phyloP scores from a whole-genome alignment of 2,329 filamentous ascomycete genomes.

The Coniella vitis region DNA sequence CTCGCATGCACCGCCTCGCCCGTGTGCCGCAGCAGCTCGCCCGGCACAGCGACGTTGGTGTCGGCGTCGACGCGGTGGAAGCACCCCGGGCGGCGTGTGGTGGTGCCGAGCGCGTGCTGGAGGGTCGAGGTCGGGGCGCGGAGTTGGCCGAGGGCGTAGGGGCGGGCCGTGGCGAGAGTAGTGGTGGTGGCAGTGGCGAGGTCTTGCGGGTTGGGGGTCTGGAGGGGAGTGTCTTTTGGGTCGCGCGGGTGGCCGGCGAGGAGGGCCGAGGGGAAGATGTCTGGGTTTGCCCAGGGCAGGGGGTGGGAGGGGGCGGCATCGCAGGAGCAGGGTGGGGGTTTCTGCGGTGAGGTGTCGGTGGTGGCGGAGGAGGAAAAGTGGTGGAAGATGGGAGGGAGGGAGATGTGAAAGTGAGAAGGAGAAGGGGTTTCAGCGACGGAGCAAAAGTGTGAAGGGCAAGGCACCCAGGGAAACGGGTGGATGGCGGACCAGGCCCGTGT shows the following conservation, averaged over 20 bases:
- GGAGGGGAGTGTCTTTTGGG: neutral
- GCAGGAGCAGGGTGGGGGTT: slow-evolving; percentile 15
- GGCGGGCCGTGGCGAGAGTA: slow-evolving; percentile 19
- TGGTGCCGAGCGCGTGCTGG: slow-evolving; percentile 23
- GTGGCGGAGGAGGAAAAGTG: slow-evolving; percentile 20
- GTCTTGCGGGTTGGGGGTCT: neutral
- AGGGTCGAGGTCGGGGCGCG: slow-evolving; percentile 22
- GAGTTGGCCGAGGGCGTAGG: slow-evolving; percentile 24
- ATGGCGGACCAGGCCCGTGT: slow-evolving; percentile 25
- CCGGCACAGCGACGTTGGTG: slow-evolving; percentile 26
- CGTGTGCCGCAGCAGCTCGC: slow-evolving; percentile 29
- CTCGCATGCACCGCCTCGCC: slow-evolving; percentile 29
- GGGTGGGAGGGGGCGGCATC: slow-evolving; percentile 17
- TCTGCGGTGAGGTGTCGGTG: slow-evolving; percentile 17
- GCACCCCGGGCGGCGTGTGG: slow-evolving; percentile 27
- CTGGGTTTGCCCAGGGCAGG: slow-evolving; percentile 13
- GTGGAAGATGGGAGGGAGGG: slow-evolving; percentile 11
- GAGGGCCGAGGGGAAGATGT: neutral
- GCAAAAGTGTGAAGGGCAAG: slow-evolving; percentile 2
- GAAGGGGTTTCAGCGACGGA: slow-evolving; percentile 1
- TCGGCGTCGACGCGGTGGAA: slow-evolving; percentile 31
- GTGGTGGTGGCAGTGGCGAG: neutral
- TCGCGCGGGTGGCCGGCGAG: neutral
- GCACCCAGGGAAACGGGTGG: slow-evolving; percentile 26
- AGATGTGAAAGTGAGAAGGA: slow-evolving; percentile 13